A percentile compares a stretch with the other conserved stretches of the same genome.
phyloP scores from a whole-genome alignment of 495 filamentous ascomycete species.

The Xylaria grammica region DNA sequence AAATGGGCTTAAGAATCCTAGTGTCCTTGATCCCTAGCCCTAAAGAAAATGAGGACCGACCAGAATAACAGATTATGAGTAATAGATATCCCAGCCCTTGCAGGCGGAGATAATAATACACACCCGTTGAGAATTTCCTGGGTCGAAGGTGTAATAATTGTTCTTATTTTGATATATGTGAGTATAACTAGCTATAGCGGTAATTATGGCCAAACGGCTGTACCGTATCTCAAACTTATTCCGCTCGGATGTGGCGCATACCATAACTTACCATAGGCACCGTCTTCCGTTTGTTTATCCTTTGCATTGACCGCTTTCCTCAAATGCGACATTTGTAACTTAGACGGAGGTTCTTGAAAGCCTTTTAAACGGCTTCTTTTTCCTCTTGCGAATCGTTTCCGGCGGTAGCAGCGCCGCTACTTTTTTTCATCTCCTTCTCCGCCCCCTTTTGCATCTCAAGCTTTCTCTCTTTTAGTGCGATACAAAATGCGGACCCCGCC shows the following conservation, averaged over 20 bases:
- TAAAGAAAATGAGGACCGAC: background rate
- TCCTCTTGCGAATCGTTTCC: background rate
- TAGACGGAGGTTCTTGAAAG: too few species aligned
- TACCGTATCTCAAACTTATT: too few species aligned
- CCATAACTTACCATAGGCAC: too few species aligned
- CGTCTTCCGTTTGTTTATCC: too few species aligned
- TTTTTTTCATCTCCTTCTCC: conserved; percentile 21
- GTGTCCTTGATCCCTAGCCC: background rate
- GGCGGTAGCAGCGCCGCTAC: background rate
- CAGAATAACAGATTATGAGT: background rate
- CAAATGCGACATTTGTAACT: too few species aligned
- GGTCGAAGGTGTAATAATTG: too few species aligned
- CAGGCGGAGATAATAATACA: too few species aligned
- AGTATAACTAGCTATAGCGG: too few species aligned
- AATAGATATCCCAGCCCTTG: background rate
- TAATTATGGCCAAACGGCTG: background rate
- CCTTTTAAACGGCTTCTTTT: conserved; percentile 1
- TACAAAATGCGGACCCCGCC: conserved; percentile 42
- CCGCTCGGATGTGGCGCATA: too few species aligned
- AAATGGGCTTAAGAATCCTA: background rate
- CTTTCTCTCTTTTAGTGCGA: conserved; percentile 40
- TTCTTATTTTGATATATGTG: too few species aligned
- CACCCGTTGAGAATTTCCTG: too few species aligned
- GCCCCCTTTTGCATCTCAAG: conserved; percentile 42
- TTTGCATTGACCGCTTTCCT: too few species aligned